Evolutionary conservation across 257 asterid genomes (phyloP).

Genomic region (Parsonsia alboflavescens): DNA sequence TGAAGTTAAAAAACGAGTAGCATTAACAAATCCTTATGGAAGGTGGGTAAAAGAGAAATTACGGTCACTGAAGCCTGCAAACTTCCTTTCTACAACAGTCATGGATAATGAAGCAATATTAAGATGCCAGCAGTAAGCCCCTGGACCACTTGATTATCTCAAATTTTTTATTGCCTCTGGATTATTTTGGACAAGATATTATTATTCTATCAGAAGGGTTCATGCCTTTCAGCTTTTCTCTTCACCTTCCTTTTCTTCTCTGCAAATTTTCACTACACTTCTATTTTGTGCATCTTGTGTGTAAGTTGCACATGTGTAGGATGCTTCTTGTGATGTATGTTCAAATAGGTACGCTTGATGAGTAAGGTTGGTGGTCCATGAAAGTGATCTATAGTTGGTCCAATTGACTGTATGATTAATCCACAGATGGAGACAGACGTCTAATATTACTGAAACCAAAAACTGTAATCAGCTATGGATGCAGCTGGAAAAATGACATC

Average conservation of each 20-base stretch:
- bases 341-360: neutral
- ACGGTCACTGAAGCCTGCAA: conserved; percentile 62
- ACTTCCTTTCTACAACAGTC: conserved; percentile 56
- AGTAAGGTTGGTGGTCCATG: neutral
- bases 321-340: neutral
- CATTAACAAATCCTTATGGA: conserved; percentile 74
- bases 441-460: neutral
- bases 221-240: neutral
- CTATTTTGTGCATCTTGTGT: neutral
- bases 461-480: neutral
- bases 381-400: too few species aligned
- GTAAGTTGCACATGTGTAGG: neutral
- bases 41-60: conserved; percentile 88
- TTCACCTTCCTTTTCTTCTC: neutral
- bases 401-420: neutral
- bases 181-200: conserved; percentile 4
- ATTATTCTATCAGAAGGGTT: neutral
- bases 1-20: conserved; percentile 90
- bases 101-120: conserved; percentile 81
- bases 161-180: neutral
- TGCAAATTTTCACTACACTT: neutral
- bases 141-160: conserved; percentile 4
- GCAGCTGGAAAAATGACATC: neutral
- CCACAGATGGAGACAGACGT: neutral
- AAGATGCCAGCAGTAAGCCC: conserved; percentile 88